Evolutionary conservation across 78 protist genomes (phyloP).

Genomic region (Ministeria vibrans): DNA sequence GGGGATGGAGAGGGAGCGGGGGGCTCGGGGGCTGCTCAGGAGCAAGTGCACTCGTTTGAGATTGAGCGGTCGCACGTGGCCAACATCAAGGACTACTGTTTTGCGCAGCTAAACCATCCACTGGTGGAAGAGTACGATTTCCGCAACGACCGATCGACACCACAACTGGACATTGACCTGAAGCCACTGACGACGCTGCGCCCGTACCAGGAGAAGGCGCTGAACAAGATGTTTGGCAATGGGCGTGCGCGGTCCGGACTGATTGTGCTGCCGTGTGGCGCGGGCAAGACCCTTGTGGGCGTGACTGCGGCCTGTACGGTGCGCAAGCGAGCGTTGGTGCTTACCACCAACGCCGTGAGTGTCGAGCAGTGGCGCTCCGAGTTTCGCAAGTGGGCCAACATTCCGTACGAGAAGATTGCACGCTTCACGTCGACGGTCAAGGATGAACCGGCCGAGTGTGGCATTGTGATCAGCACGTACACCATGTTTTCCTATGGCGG

Average conservation of each 20-base stretch:
- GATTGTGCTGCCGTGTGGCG: conserved; percentile 99
- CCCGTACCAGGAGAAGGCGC: conserved; percentile 77
- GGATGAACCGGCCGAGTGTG: conserved; percentile 23
- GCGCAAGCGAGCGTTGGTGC: conserved; percentile 72
- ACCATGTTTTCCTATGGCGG: conserved; percentile 80
- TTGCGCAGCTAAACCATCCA: background rate
- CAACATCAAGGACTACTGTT: background rate
- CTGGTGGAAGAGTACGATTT: conserved; percentile 78
- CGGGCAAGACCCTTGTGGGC: conserved; percentile 98
- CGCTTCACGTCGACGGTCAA: conserved; percentile 73
- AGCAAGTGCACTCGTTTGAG: conserved; percentile 8
- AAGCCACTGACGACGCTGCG: conserved; percentile 73
- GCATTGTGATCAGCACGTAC: conserved; percentile 89
- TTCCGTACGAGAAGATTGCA: conserved; percentile 38
- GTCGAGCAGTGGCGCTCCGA: conserved; percentile 93
- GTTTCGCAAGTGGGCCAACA: conserved; percentile 71
- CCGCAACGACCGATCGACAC: conserved; percentile 57
- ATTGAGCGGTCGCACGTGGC: background rate
- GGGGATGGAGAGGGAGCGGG: too few relatives aligned
- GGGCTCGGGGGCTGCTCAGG: too few relatives aligned
- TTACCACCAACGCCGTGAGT: conserved; percentile 78
- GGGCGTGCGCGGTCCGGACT: conserved; percentile 96
- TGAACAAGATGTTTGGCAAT: conserved; percentile 88
- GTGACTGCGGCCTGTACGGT: conserved; percentile 84
- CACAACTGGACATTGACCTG: conserved; percentile 68